These are phyloP conservation scores for Thalassiosira hispida DNA, from an alignment of 352 stramenopile species.

Conservation along the genomic window DNA sequence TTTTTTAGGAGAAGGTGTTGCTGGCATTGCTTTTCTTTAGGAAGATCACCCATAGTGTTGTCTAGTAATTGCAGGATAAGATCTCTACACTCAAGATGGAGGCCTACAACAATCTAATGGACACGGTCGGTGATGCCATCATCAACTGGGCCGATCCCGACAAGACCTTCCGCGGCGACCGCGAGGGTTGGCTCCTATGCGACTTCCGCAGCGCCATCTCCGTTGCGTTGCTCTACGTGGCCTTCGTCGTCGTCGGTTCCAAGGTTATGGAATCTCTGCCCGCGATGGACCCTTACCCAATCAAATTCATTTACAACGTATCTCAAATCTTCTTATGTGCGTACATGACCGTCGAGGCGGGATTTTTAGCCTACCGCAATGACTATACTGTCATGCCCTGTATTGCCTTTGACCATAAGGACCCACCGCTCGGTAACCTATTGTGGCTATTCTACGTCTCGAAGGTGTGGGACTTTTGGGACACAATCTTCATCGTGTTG, in stretches of 20 bases:
- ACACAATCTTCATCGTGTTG: slow-evolving; percentile 96
- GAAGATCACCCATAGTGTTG: too few relatives aligned
- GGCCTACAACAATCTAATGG: slow-evolving; percentile 60
- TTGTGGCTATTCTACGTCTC: slow-evolving; percentile 99
- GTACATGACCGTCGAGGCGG: slow-evolving; percentile 96
- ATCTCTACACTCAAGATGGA: slow-evolving; percentile 43
- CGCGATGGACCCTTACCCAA: slow-evolving; percentile 81
- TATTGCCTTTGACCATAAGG: slow-evolving; percentile 89
- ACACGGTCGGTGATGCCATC: slow-evolving; percentile 70
- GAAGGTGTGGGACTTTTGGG: slow-evolving; percentile 90
- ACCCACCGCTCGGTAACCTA: slow-evolving; percentile 93
- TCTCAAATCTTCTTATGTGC: slow-evolving; percentile 95
- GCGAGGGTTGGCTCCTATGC: slow-evolving; percentile 77
- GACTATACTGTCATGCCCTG: slow-evolving; percentile 92
- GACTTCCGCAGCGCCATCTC: slow-evolving; percentile 76
- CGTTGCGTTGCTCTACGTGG: slow-evolving; percentile 76
- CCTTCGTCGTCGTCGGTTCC: slow-evolving; percentile 81
- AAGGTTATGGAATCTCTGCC: slow-evolving; percentile 67
- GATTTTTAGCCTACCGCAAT: slow-evolving; percentile 91
- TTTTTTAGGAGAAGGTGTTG: too few relatives aligned
- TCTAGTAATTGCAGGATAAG: background rate
- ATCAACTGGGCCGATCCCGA: slow-evolving; percentile 71
- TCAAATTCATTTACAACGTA: slow-evolving; percentile 98
- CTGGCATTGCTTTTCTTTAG: too few relatives aligned
- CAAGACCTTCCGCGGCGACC: slow-evolving; percentile 63